These are phyloP conservation scores for Juglanconis oblonga DNA, from an alignment of 2,329 filamentous ascomycete species.

Conservation along the genomic window DNA sequence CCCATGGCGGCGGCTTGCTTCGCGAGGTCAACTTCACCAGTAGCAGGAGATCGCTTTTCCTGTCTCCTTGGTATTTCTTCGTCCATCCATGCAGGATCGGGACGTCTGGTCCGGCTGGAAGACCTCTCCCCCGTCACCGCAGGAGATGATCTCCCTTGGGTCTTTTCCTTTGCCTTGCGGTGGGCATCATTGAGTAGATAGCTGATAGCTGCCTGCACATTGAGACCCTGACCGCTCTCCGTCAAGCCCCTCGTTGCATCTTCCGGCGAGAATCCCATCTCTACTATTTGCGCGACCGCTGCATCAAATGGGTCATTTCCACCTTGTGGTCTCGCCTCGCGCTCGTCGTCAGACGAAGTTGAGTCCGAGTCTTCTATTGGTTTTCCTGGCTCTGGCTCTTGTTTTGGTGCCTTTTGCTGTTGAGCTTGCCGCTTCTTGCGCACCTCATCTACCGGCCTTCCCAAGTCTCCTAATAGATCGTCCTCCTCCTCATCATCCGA, in stretches of 20 bases:
- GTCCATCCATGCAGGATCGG: slow-evolving; percentile 61
- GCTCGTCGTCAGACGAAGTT: slow-evolving; percentile 43
- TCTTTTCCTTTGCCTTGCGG: slow-evolving; percentile 72
- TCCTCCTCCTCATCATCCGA: slow-evolving; percentile 49
- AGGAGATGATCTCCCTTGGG: slow-evolving; percentile 34
- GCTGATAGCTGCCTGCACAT: slow-evolving; percentile 83
- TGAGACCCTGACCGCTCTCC: slow-evolving; percentile 73
- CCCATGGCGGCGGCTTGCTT: slow-evolving; percentile 82
- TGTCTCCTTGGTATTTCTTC: slow-evolving; percentile 49
- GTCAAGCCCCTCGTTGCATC: slow-evolving; percentile 78
- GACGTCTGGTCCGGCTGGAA: slow-evolving; percentile 34
- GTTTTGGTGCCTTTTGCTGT: slow-evolving; percentile 15
- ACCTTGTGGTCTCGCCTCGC: slow-evolving; percentile 30
- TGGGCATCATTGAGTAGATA: slow-evolving; percentile 92
- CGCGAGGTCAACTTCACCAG: slow-evolving; percentile 68
- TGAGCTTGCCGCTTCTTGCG: slow-evolving; percentile 37
- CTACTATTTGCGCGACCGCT: slow-evolving; percentile 82
- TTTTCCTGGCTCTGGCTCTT: slow-evolving; percentile 51
- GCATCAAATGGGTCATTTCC: slow-evolving; percentile 66
- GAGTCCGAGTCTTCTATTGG: slow-evolving; percentile 52
- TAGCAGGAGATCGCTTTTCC: slow-evolving; percentile 54
- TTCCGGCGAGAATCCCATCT: slow-evolving; percentile 89
- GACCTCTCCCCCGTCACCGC: slow-evolving; percentile 33
- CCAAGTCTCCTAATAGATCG: slow-evolving; percentile 64
- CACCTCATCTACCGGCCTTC: slow-evolving; percentile 62